A percentile compares a stretch with the other conserved stretches of the same genome.
Evolutionary conservation across 1,284 basidiomycete genomes (phyloP).

Genomic region (Anthracocystis setariae): DNA sequence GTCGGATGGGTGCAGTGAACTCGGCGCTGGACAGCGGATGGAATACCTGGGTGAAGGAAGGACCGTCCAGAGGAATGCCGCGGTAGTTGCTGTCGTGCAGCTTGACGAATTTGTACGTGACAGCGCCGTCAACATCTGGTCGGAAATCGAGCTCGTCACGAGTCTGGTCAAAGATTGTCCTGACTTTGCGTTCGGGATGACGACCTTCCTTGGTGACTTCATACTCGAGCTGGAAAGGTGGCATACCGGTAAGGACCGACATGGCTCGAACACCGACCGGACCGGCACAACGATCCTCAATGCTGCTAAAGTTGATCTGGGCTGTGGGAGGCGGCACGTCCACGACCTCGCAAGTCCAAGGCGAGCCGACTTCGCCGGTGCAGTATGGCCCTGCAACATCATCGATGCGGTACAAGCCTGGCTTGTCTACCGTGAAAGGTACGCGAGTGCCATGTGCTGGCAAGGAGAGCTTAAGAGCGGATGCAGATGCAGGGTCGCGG

Average conservation of each 20-base stretch:
- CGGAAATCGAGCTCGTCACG: constrained; percentile 86
- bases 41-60: constrained; percentile 61
- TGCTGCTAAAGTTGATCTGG: constrained; percentile 86
- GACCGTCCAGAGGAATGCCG: constrained; percentile 70
- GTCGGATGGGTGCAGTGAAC: constrained; percentile 52
- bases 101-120: constrained; percentile 82
- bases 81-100: constrained; percentile 87
- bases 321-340: constrained; percentile 77
- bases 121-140: constrained; percentile 87
- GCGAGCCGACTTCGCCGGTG: constrained; percentile 65
- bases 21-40: constrained; percentile 63
- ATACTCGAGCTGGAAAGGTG: constrained; percentile 87
- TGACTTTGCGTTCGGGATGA: constrained; percentile 69
- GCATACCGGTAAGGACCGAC: constrained; percentile 85
- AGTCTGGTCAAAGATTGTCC: constrained; percentile 74
- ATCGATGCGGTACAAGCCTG: constrained; percentile 85
- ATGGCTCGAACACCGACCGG: constrained; percentile 90
- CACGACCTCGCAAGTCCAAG: constrained; percentile 62
- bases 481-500: constrained; percentile 23
- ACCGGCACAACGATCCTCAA: constrained; percentile 85
- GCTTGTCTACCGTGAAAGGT: constrained; percentile 65
- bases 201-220: constrained; percentile 75
- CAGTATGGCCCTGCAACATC: constrained; percentile 79
- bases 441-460: constrained; percentile 14
- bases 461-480: constrained; percentile 38